Evolutionary conservation across 2,329 filamentous ascomycete species (phyloP), one percentile per base, ranked within the genome.

Genomic region (Aureobasidium lini): DNA sequence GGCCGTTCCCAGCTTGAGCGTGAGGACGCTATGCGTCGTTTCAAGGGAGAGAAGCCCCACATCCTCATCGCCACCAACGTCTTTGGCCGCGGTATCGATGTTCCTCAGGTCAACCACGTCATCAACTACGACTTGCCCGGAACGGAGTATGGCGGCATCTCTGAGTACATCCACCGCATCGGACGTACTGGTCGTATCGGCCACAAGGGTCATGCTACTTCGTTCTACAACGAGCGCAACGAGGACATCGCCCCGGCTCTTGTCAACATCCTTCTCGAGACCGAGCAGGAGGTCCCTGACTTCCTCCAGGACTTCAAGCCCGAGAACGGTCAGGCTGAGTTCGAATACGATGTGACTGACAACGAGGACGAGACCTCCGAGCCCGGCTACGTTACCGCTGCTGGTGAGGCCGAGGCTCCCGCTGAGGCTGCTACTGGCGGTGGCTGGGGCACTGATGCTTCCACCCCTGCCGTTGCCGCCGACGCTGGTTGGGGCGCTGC

Each of bases 121-220:
- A 87, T 99, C 80, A 97, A 99, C 75, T 97, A 86, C 66, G 92
- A 97, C 62, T 77, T 97, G 1, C 93, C 93, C 0, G 84, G 80
- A 5, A 75, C 79, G 44, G 77, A 84, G 0, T 81, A 93, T 66
- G 91, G 90, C n/a, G 93, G 92, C 2, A 95, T 96, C 59, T 85
- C 89, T 50, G 94, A 97, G 71, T 99, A 97, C 67, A 85, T 88
- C 29, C 94, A 99, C 70, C 90, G 94, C 11, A 97, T 97, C 70
- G 94, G 94, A 63, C 92, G 94, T 62, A 99, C 94, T 65, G 94
- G 89, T 58, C 90, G 94, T 57, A 96, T 96, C 69, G 94, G 94
- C 2, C 89, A 96, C 65, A 81, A 82, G 46, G 94, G 94, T 16
- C 76, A 91, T 5, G 92, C 94, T 0, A 93, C 89, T 0, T 96